Percentiles rank a stretch among this genome's conserved stretches.
Conservation (phyloP, 1,139 yeast genomes). For the Debaryomyces coudertii region DNA sequence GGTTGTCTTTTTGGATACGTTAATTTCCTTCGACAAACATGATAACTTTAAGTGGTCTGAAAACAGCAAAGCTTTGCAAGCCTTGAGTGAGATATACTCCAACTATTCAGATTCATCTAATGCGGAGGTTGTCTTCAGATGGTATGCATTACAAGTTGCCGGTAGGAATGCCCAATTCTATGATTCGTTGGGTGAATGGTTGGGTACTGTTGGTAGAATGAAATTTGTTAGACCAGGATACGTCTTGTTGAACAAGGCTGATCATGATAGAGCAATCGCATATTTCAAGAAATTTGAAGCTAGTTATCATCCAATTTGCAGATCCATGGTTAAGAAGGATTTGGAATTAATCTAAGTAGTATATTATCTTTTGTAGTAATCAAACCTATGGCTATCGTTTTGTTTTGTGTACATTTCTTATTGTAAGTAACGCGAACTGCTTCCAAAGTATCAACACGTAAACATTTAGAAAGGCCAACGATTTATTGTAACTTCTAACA, state of each 20-base stretch:
- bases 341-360: slow-evolving; percentile 34
- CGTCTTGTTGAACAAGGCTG: slow-evolving; percentile 63
- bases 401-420: slow-evolving; percentile 5
- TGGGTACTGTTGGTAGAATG: slow-evolving; percentile 93
- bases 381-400: background rate
- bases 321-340: slow-evolving; percentile 77
- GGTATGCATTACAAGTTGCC: slow-evolving; percentile 65
- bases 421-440: slow-evolving; percentile 1
- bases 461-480: slow-evolving; percentile 6
- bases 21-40: slow-evolving; percentile 42
- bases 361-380: slow-evolving; percentile 4
- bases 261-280: slow-evolving; percentile 62
- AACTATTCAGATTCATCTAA: slow-evolving; percentile 57
- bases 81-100: slow-evolving; percentile 49
- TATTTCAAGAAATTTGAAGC: slow-evolving; percentile 63
- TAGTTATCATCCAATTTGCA: slow-evolving; percentile 85
- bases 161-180: slow-evolving; percentile 51
- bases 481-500: background rate
- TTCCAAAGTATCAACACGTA: slow-evolving; percentile 13
- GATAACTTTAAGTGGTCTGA: slow-evolving; percentile 41
- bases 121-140: slow-evolving; percentile 81
- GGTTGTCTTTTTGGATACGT: slow-evolving; percentile 74
- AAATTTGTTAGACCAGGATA: slow-evolving; percentile 91
- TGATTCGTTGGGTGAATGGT: slow-evolving; percentile 65
- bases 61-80: slow-evolving; percentile 38